Conservation (phyloP, 169 alveolate species). For the Plasmodium coatneyi region DNA sequence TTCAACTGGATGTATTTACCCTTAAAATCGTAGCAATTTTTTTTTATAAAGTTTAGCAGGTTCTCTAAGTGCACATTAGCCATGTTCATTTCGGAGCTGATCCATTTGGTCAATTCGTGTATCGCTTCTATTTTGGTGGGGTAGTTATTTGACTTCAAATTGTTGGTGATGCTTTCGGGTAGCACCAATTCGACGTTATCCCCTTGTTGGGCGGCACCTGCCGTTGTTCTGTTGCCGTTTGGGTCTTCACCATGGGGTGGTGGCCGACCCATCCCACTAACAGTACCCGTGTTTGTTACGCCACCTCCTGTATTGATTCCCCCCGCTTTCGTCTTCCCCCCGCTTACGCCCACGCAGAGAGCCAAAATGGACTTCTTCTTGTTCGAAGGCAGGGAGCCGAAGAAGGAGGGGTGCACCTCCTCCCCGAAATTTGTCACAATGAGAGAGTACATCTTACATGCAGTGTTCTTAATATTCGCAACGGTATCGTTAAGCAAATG, state of each 20-base stretch:
- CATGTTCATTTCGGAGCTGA: background rate
- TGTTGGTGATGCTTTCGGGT: conserved; percentile 2
- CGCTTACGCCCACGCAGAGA: background rate
- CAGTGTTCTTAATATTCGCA: conserved; percentile 59
- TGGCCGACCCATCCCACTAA: background rate
- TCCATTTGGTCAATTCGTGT: conserved; percentile 36
- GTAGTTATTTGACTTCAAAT: background rate
- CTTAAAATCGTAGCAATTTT: conserved; percentile 65
- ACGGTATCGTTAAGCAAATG: conserved; percentile 68
- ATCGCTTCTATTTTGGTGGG: conserved; percentile 39
- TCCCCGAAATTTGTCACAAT: conserved; percentile 47
- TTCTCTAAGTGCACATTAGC: background rate
- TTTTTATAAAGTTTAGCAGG: conserved; percentile 19
- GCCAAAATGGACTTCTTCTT: conserved; percentile 58
- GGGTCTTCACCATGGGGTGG: background rate
- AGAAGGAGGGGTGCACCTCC: conserved; percentile 26
- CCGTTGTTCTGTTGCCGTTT: background rate
- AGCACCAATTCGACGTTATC: conserved; percentile 10
- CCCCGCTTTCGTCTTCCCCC: background rate
- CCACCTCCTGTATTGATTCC: background rate
- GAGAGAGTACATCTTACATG: conserved; percentile 27
- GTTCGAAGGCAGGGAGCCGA: conserved; percentile 39
- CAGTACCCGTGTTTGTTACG: too few species aligned
- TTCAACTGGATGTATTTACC: conserved; percentile 56
- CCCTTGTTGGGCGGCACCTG: background rate